Base-by-base conservation (phyloP, 306 rosid species). In the Cucumis melo region DNA sequence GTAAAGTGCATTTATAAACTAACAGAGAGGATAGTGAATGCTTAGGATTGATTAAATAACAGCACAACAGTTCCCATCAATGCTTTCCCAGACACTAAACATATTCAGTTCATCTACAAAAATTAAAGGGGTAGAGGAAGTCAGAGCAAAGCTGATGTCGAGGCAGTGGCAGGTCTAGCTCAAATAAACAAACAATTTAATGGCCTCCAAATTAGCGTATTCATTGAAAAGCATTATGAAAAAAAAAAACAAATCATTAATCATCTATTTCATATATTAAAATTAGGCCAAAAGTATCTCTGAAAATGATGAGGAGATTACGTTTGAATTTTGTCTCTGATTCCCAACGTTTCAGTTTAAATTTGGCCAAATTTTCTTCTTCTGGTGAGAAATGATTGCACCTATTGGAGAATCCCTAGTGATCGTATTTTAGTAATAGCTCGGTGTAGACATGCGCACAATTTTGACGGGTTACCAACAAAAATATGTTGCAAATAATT, bases 101-200 rank as follows among this genome's bases (percentile, higher is more conserved):
- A 20, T 42, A 20, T 23, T 6, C 7, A 67, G 55, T 67, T 67
- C n/a, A 67, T 67, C 29, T 20, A 23, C 46, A 20, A 14, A 68
- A 70, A 70, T 21, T 27, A 70, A 23, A 0, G 27, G 62, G 78
- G 21, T 27, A 17, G 51, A 63, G 12, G 36, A 42, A 51, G 34
- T 44, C 56, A 23, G 5, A n/a, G 54, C 7, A 8, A 36, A 75
- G 15, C 84, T 87, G 88, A 80, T 87, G 87, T 87, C 78, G 82
- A 84, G 84, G 86, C 84, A 72, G 86, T 84, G 89, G 85, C 80
- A 81, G 71, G 87, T 82, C 80, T 84, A 88, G 89, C 86, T 80
- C 81, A 75, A 83, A 81, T 21, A 17, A 68, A 86, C 84, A 82
- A 38, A 21, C 7, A 44, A 68, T 12, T 19, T 65, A 16, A 82